These are phyloP conservation scores for Gracilaria vermiculophylla DNA, from an alignment of 23 red algal genomes.

Conservation along the genomic window DNA sequence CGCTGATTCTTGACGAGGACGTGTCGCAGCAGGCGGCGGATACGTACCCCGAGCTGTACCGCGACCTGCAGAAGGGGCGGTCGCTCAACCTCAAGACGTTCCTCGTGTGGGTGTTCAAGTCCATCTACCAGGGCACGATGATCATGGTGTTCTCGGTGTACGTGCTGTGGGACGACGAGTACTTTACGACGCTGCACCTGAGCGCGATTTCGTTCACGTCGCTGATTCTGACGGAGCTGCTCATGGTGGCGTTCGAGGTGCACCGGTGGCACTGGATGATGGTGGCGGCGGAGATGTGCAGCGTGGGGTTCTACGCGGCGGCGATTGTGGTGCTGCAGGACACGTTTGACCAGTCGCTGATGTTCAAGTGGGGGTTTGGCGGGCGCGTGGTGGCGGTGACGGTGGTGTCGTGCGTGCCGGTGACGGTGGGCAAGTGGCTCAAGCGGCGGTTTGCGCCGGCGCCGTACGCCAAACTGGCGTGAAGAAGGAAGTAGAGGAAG, in stretches of 20 bases:
- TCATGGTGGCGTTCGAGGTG: slow-evolving; percentile 96
- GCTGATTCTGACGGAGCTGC: slow-evolving; percentile 85
- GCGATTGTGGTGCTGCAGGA: slow-evolving; percentile 68
- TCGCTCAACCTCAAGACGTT: slow-evolving; percentile 94
- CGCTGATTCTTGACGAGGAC: slow-evolving; percentile 91
- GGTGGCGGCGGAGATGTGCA: slow-evolving; percentile 81
- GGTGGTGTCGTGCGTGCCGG: slow-evolving; percentile 81
- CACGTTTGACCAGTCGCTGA: slow-evolving; percentile 75
- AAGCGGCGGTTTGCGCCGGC: slow-evolving; percentile 76
- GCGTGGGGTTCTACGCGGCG: slow-evolving; percentile 57
- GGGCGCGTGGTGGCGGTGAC: slow-evolving; percentile 74
- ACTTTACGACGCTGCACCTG: slow-evolving; percentile 85
- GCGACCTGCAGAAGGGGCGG: slow-evolving; percentile 90
- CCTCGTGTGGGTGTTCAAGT: slow-evolving; percentile 94
- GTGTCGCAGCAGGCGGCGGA: slow-evolving; percentile 76
- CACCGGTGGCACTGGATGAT: slow-evolving; percentile 88
- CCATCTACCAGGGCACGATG: slow-evolving; percentile 91
- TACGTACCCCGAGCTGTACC: slow-evolving; percentile 96
- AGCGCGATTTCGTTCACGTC: slow-evolving; percentile 93
- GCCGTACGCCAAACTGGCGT: slow-evolving; percentile 80
- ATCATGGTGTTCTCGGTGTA: slow-evolving; percentile 97
- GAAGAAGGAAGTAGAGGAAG: no score
- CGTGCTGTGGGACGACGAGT: slow-evolving; percentile 96
- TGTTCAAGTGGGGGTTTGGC: slow-evolving; percentile 77
- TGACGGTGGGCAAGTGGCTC: slow-evolving; percentile 84